Conservation (phyloP, 768 basidiomycete genomes). For the Xerocomellus chrysenteron region DNA sequence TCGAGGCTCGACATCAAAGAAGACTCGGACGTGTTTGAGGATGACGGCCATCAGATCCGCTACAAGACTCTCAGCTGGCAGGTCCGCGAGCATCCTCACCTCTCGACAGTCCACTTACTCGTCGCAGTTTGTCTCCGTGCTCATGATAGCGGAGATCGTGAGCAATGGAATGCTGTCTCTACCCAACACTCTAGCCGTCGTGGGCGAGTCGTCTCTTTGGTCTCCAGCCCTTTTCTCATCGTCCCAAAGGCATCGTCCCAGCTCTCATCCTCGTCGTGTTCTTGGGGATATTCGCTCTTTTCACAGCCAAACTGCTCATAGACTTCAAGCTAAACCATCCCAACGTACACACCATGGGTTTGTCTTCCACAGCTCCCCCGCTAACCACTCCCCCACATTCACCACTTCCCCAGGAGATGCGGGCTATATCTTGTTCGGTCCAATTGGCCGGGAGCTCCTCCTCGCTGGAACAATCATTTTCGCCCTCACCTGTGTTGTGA, state of each 20-base stretch:
- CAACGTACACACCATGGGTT: conserved; percentile 53
- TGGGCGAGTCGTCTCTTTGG: neutral
- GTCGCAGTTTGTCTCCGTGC: neutral
- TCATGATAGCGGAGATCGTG: conserved; percentile 5
- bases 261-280: conserved; percentile 5
- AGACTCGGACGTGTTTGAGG: conserved; percentile 37
- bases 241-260: conserved; percentile 4
- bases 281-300: conserved; percentile 1
- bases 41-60: conserved; percentile 28
- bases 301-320: conserved; percentile 46
- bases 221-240: neutral
- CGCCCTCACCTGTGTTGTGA: neutral
- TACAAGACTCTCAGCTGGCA: conserved; percentile 6
- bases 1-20: neutral
- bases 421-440: conserved; percentile 3
- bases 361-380: neutral
- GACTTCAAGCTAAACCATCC: conserved; percentile 41
- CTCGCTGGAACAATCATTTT: conserved; percentile 1
- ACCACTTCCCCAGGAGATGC: neutral
- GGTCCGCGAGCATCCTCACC: neutral
- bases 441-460: conserved; percentile 3
- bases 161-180: conserved; percentile 1
- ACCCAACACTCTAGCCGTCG: neutral
- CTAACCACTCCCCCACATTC: neutral
- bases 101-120: neutral